A percentile compares a stretch with the other conserved stretches of the same genome.
These are phyloP conservation scores for Porogramme epimiltina DNA, from an alignment of 1,284 basidiomycete genomes.

Conservation along the genomic window DNA sequence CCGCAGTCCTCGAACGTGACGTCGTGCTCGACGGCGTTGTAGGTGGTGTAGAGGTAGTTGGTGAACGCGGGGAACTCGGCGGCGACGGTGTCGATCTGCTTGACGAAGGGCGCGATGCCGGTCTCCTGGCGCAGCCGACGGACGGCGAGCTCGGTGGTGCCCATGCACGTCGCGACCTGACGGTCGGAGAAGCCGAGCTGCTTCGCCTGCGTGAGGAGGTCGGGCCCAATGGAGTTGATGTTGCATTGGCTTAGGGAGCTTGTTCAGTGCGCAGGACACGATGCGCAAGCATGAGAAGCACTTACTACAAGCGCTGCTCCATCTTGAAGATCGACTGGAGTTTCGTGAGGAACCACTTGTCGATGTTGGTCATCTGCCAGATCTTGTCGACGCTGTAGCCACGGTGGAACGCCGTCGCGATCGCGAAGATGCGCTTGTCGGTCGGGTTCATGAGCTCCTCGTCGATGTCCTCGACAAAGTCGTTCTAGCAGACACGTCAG, in stretches of 20 bases:
- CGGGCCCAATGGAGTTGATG: constrained; percentile 67
- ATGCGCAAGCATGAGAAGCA: constrained; percentile 15
- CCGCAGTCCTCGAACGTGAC: constrained; percentile 89
- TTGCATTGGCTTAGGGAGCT: constrained; percentile 54
- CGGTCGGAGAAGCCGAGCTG: constrained; percentile 97
- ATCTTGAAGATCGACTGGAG: constrained; percentile 83
- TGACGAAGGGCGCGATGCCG: constrained; percentile 89
- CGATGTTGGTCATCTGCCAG: constrained; percentile 96
- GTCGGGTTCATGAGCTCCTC: constrained; percentile 88
- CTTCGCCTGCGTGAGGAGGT: constrained; percentile 83
- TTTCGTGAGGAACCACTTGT: constrained; percentile 96
- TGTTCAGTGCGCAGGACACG: too few relatives aligned
- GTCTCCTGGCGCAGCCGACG: constrained; percentile 85
- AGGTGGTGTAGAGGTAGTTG: constrained; percentile 98
- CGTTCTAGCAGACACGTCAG: constrained; percentile 55
- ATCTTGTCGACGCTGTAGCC: constrained; percentile 96
- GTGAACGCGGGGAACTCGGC: constrained; percentile 99
- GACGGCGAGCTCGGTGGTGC: constrained; percentile 88
- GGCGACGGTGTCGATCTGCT: constrained; percentile 98
- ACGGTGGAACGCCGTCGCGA: constrained; percentile 84
- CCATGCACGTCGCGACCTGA: constrained; percentile 80
- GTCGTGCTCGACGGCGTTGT: constrained; percentile 94
- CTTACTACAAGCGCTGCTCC: constrained; percentile 76
- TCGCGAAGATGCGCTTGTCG: constrained; percentile 91
- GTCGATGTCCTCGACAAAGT: constrained; percentile 82